These are phyloP conservation scores for Candida maris DNA, from an alignment of 805 yeast genomes.

Conservation along the genomic window DNA sequence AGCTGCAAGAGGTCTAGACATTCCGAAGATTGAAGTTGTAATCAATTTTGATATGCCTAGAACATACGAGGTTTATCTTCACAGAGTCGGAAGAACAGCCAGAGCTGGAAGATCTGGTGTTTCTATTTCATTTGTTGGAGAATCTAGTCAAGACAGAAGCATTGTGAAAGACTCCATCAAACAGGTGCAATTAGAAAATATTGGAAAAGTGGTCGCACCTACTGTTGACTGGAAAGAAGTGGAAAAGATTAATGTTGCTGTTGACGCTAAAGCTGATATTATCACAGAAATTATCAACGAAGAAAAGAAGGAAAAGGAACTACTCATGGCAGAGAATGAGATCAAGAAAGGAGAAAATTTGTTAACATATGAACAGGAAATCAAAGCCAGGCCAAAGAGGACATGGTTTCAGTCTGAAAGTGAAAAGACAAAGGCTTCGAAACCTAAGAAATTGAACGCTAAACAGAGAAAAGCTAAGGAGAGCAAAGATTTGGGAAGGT, in stretches of 20 bases:
- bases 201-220: conserved; percentile 75
- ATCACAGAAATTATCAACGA: conserved; percentile 79
- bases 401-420: conserved; percentile 86
- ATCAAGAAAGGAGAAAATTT: conserved; percentile 80
- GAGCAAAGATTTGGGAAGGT: conserved; percentile 51
- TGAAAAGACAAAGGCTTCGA: conserved; percentile 38
- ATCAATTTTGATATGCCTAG: conserved; percentile 96
- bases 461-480: conserved; percentile 69
- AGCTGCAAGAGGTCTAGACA: conserved; percentile 99
- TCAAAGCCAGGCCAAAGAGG: conserved; percentile 85
- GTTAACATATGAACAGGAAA: conserved; percentile 75
- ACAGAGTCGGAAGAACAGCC: conserved; percentile 99
- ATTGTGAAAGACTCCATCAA: conserved; percentile 90
- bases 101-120: conserved; percentile 98
- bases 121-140: conserved; percentile 92
- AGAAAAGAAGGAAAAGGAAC: conserved; percentile 85
- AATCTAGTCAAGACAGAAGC: conserved; percentile 75
- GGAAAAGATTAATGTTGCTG: conserved; percentile 58
- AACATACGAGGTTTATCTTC: conserved; percentile 84
- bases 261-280: conserved; percentile 55
- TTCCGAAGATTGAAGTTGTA: conserved; percentile 94
- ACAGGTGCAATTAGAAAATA: conserved; percentile 46
- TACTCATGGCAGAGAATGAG: conserved; percentile 88
- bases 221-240: conserved; percentile 88
- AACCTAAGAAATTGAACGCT: conserved; percentile 54